phyloP scores from a whole-genome alignment of 2,329 filamentous ascomycete genomes.

The Curvularia eragrostidis region DNA sequence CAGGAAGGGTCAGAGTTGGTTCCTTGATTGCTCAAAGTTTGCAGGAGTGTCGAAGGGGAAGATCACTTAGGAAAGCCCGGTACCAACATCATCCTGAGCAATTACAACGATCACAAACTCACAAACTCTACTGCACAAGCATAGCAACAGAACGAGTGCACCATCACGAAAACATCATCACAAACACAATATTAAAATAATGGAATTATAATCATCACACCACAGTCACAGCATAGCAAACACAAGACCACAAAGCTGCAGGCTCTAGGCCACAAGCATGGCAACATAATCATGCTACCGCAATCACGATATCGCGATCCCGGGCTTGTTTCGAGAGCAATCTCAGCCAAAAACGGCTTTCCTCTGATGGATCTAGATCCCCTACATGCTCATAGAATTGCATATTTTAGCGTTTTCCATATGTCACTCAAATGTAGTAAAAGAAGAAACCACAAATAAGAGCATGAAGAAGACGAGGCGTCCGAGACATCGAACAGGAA shows the following conservation, averaged over 20 bases:
- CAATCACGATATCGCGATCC: background rate
- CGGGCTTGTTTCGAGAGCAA: background rate
- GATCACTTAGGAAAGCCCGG: background rate
- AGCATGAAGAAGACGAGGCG: no score
- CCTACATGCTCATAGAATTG: no score
- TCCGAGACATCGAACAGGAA: no score
- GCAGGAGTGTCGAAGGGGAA: background rate
- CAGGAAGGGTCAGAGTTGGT: background rate
- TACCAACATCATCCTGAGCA: background rate
- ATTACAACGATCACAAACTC: background rate
- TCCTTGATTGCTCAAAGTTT: background rate
- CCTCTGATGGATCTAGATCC: background rate
- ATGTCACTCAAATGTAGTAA: no score
- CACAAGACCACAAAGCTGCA: background rate
- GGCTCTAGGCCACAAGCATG: no score
- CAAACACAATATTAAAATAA: background rate
- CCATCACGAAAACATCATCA: background rate
- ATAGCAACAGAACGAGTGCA: background rate
- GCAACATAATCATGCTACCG: no score
- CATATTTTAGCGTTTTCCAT: background rate
- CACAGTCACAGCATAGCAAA: background rate
- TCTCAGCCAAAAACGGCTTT: background rate
- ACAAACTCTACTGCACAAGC: background rate
- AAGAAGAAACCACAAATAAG: no score
- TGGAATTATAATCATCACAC: background rate